Evolutionary conservation across 1,284 basidiomycete species (phyloP).

Genomic region (Volvariella surrecta): DNA sequence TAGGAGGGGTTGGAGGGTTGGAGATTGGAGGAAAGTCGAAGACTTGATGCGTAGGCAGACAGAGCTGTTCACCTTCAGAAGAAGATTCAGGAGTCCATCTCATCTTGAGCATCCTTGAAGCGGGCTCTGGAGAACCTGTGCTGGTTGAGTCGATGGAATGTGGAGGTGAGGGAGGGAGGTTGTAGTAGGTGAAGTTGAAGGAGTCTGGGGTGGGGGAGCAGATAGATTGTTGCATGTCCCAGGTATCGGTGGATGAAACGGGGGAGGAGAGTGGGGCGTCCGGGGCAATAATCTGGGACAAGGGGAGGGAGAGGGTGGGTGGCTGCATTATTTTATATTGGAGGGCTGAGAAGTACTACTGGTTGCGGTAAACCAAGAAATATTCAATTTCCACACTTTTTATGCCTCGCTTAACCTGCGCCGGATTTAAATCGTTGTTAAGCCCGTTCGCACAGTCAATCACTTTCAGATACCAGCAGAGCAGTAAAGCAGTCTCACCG

Average conservation of each 20-base stretch:
- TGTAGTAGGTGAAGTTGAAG: constrained; percentile 37
- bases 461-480: too few relatives aligned
- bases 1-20: constrained; percentile 24
- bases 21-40: constrained; percentile 47
- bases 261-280: constrained; percentile 52
- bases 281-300: constrained; percentile 46
- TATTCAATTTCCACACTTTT: constrained; percentile 13
- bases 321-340: constrained; percentile 15
- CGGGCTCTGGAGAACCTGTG: constrained; percentile 37
- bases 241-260: constrained; percentile 30
- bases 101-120: constrained; percentile 40
- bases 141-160: constrained; percentile 34
- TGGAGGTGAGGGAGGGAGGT: constrained; percentile 43
- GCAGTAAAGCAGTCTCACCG: too few relatives aligned
- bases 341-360: constrained; percentile 10
- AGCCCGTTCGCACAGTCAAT: constrained; percentile 8
- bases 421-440: constrained; percentile 23
- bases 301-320: constrained; percentile 31
- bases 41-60: constrained; percentile 60
- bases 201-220: constrained; percentile 32
- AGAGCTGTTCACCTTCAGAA: constrained; percentile 39
- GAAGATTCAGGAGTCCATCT: constrained; percentile 36
- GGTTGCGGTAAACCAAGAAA: neutral
- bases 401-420: constrained; percentile 14
- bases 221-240: constrained; percentile 32